Evolutionary conservation across 495 filamentous ascomycete species (phyloP), one percentile per base, ranked within the genome.

Genomic region (Aspergillus diversus): DNA sequence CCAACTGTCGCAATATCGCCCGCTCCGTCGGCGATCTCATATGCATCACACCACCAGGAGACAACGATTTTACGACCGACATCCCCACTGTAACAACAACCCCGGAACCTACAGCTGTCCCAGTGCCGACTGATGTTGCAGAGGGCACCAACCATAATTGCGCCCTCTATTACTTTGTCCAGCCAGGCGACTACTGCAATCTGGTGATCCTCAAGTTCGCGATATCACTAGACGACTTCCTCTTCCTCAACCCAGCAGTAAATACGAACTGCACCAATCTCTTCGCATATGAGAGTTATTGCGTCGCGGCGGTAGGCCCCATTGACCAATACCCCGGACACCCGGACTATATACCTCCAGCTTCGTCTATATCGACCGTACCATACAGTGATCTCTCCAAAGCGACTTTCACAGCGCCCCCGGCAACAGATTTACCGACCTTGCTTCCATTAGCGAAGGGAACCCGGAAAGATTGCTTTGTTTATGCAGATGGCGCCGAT

Each of bases 191-290:
- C 16, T 57, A 63, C 31, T 63, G 60, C 33, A 51, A 55, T 27
- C 47, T 37, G 32, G 17, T 63, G n/a, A 35, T 49, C 12, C 42
- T 63, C n/a, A 57, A 57, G 35, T 63, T 48, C 42, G 31, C 21
- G 3, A 63, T 63, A 13, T 63, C 60, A n/a, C 47, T 63, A 2
- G 33, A 50, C 16, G 54, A 63, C 43, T 63, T 63, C 33, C 33
- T 49, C 21, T 57, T 63, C 33, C 54, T 63, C 32, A 63, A 63
- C 34, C 33, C 42, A 5, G 50, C 34, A 2, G 43, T 63, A 2
- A 57, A 63, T 52, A 17, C 17, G 17, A 57, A 51, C 50, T 63
- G 60, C 34, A 57, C 54, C 0, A 58, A 63, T 13, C 61, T 63
- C 6, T 63, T 34, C 33, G 53, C 46, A 4, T 39, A 58, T 5